These are phyloP conservation scores for Citeromyces matritensis DNA, from an alignment of 805 yeast genomes.

Conservation along the genomic window DNA sequence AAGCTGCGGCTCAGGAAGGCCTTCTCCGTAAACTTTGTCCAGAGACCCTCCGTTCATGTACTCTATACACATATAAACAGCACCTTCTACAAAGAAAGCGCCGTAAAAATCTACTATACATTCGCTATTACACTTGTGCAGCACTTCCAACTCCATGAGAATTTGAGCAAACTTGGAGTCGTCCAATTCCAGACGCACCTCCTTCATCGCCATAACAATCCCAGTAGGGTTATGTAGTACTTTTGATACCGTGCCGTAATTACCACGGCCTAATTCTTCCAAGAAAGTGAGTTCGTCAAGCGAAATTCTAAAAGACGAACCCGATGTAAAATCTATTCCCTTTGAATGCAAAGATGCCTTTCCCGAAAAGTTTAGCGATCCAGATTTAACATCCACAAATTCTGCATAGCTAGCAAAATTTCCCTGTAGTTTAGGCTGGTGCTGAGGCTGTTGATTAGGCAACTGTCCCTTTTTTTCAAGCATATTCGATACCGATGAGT, in stretches of 20 bases:
- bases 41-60: constrained; percentile 94
- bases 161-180: constrained; percentile 91
- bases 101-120: constrained; percentile 94
- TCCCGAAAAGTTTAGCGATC: constrained; percentile 83
- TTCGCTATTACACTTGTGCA: constrained; percentile 83
- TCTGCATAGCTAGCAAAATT: constrained; percentile 74
- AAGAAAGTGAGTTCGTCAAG: constrained; percentile 71
- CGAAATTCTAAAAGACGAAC: constrained; percentile 75
- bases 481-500: constrained; percentile 6
- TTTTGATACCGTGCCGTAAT: constrained; percentile 90
- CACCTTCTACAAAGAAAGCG: constrained; percentile 94
- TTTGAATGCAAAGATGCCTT: constrained; percentile 84
- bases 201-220: constrained; percentile 93
- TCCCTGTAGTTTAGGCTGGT: constrained; percentile 29
- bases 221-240: constrained; percentile 90
- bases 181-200: constrained; percentile 83
- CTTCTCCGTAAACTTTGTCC: constrained; percentile 68
- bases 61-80: constrained; percentile 97
- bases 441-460: constrained; percentile 9
- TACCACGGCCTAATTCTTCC: constrained; percentile 89
- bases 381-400: constrained; percentile 84
- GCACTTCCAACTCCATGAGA: constrained; percentile 87
- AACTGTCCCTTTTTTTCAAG: constrained; percentile 7
- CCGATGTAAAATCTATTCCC: constrained; percentile 84
- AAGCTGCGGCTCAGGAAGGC: constrained; percentile 64